Evolutionary conservation across 2,329 filamentous ascomycete species (phyloP).

Genomic region (Aureobasidium sp.): DNA sequence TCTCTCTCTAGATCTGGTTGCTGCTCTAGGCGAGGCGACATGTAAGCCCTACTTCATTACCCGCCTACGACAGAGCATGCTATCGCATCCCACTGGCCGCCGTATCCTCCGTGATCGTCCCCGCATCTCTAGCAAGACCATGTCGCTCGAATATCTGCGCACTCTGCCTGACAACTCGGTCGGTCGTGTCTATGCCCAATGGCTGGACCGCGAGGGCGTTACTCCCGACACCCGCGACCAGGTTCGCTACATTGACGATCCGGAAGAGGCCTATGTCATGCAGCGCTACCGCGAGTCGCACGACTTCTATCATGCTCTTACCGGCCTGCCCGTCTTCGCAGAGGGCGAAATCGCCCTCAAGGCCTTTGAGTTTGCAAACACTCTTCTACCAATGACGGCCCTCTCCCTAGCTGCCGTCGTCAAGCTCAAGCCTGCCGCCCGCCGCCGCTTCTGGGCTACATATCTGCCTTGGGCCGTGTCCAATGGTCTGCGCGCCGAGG

Average conservation of each 20-base stretch:
- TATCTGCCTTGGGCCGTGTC: constrained; percentile 87
- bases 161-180: constrained; percentile 65
- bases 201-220: constrained; percentile 92
- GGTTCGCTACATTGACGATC: constrained; percentile 88
- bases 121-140: constrained; percentile 68
- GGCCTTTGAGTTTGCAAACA: constrained; percentile 95
- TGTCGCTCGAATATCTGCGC: constrained; percentile 65
- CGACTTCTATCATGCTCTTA: constrained; percentile 95
- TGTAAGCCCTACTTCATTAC: constrained; percentile 92
- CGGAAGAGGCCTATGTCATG: constrained; percentile 97
- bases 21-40: constrained; percentile 87
- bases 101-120: constrained; percentile 87
- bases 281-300: constrained; percentile 96
- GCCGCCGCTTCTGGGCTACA: constrained; percentile 60
- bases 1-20: constrained; percentile 79
- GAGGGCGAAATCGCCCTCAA: constrained; percentile 98
- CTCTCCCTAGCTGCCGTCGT: constrained; percentile 69
- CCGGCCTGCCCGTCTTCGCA: constrained; percentile 80
- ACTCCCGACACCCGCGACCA: constrained; percentile 77
- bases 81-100: constrained; percentile 72
- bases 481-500: constrained; percentile 69
- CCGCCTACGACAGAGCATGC: constrained; percentile 87
- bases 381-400: constrained; percentile 88
- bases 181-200: constrained; percentile 74
- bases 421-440: constrained; percentile 56